A percentile compares a stretch with the other conserved stretches of the same genome.
These are phyloP conservation scores for Infundibulicybe gibba DNA, from an alignment of 768 basidiomycete genomes.

Conservation along the genomic window DNA sequence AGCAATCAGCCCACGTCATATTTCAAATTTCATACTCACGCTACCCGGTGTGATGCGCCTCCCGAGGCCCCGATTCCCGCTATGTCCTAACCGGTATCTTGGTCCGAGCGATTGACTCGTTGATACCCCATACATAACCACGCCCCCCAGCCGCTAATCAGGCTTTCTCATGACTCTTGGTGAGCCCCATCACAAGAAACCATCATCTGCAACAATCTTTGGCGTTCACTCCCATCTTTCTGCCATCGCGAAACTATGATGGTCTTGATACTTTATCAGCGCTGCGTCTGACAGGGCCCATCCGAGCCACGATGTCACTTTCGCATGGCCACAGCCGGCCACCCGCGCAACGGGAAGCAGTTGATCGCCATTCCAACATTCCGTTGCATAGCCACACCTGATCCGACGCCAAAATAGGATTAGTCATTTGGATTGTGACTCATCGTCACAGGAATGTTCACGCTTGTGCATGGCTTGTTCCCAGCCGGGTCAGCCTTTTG, in stretches of 20 bases:
- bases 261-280: not conserved
- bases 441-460: not conserved
- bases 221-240: not conserved
- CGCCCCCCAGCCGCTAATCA: too few relatives aligned
- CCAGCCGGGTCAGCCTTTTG: constrained; percentile 14
- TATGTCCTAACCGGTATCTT: too few relatives aligned
- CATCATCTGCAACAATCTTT: too few relatives aligned
- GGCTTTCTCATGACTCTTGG: too few relatives aligned
- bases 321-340: not conserved
- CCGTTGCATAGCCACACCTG: not conserved
- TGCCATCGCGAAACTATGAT: not conserved
- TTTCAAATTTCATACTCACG: too few relatives aligned
- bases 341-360: not conserved
- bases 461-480: constrained; percentile 9
- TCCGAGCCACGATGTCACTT: not conserved
- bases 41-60: too few relatives aligned
- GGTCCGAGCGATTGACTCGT: too few relatives aligned
- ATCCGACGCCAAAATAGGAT: not conserved
- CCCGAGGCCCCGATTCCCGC: too few relatives aligned
- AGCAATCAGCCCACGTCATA: too few relatives aligned
- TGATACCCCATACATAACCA: too few relatives aligned
- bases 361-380: not conserved
- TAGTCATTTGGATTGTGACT: not conserved
- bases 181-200: too few relatives aligned
- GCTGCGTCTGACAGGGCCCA: not conserved